Evolutionary conservation across 257 asterid genomes (phyloP), one percentile per base, ranked within the genome.

Genomic region (Ilex aquifolium): DNA sequence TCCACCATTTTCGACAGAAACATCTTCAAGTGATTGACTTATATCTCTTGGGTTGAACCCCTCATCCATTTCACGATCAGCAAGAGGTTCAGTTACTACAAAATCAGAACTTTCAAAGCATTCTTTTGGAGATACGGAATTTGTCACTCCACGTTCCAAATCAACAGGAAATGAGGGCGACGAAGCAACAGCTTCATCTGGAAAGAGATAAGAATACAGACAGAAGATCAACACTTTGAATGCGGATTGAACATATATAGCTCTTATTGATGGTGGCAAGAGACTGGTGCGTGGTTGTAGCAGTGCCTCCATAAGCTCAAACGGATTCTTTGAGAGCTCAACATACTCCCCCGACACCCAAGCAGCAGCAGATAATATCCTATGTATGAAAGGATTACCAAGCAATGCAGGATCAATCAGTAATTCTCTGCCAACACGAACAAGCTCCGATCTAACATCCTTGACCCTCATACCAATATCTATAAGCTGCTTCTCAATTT

Each of bases 331-430:
- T 39, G 96, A 88, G 71, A 88, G 84, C 71, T 75, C 85, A 57
- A 85, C 85, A 79, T 85, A 89, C 86, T 92, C 97, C 57, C 98
- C 99, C 0, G 95, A 89, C 64, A 79, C 67, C 95, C 95, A 92
- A 44, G 97, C 93, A 72, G 95, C 85, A 63, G 97, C 97, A 61
- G 86, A 80, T 67, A 92, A 75, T 67, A 89, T 93, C 55, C 74
- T 77, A 46, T 83, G 91, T 62, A 92, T 61, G 65, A 77, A 85
- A 49, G 82, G 85, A 78, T 83, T 85, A 11, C 96, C 99, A 64
- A 89, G 95, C 65, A 92, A 78, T 21, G 99, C 95, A 65, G 99
- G 97, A 78, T 92, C 99, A 75, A 89, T 87, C 74, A 92, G 84
- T 65, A 89, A 79, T 31, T 81, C 85, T 67, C 99, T 96, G 56